Base-by-base conservation (phyloP, 768 basidiomycete species). In the Termitomyces sp. region DNA sequence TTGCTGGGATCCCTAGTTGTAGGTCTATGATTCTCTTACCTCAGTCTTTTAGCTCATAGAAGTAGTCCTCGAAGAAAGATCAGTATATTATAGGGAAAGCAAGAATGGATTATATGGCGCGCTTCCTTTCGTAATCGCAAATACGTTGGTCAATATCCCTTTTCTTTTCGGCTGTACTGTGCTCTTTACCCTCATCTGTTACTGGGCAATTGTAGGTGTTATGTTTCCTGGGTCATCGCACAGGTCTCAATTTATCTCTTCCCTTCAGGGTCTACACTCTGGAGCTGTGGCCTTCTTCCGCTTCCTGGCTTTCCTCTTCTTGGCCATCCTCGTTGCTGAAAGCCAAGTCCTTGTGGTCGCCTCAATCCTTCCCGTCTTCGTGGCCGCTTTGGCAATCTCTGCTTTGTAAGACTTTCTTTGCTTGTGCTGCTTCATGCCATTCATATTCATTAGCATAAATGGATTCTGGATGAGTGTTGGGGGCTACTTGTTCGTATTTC, bases 381-480 rank as follows among this genome's bases (percentile, higher is more conserved):
- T 85, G 18, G 83, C 83, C 0, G 79, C 84, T 5, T 70, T 86
- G 6, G 84, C 84, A 0, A 73, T 85, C 8, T 71, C 75, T 13
- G 74, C 77, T 7, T 85, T 83, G 71, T 72, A 53, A 56, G 69
- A 65, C 5, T 13, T 32, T 20, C 18, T 56, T 13, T 18, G 14
- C 43, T n/a, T 26, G 5, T 44, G 44, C 4, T 28, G 20, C 26
- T 11, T n/a, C 2, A 35, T 45, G 41, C 40, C 22, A 10, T 33
- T 32, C 8, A 45, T 20, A 6, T 24, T n/a, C 10, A 18, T 33
- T 33, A 67, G 76, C 62, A 59, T 79, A 40, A 81, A 79, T 59
- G 79, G 78, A 0, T 80, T 85, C 59, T 84, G 81, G 82, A 85
- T 85, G 83, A 75, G 76, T 55, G 75, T 78, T n/a, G 74, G 78